Evolutionary conservation across 192 early-diverging fungal genomes (phyloP).

Genomic region (Phycomyces blakesleeanus): DNA sequence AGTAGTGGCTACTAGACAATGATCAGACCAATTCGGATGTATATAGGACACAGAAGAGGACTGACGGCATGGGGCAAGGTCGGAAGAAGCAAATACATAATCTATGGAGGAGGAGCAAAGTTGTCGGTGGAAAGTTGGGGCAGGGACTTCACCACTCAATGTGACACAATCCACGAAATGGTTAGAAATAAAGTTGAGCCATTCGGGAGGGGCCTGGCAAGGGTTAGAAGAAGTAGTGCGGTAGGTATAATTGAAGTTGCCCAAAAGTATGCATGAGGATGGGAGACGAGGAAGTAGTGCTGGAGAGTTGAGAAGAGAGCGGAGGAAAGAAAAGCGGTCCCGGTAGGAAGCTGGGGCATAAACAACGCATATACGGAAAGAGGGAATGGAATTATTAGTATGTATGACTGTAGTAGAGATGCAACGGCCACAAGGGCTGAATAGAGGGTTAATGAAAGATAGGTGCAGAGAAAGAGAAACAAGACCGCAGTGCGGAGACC

Average conservation of each 20-base stretch:
- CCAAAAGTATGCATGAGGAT: background rate
- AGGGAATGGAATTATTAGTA: background rate
- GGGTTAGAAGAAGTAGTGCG: background rate
- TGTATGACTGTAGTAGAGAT: background rate
- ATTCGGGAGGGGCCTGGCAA: background rate
- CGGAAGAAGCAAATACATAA: slow-evolving; percentile 17
- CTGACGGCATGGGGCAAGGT: background rate
- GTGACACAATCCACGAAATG: background rate
- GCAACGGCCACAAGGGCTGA: background rate
- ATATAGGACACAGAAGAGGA: background rate
- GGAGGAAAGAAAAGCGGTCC: background rate
- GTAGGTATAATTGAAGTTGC: slow-evolving; percentile 5
- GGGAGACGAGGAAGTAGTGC: background rate
- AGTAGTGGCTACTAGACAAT: slow-evolving; percentile 2
- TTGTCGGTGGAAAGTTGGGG: slow-evolving; percentile 1
- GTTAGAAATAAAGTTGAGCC: background rate
- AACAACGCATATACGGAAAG: background rate
- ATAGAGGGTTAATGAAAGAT: background rate
- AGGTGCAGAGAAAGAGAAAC: background rate
- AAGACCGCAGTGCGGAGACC: background rate
- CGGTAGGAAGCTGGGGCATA: slow-evolving; percentile 1
- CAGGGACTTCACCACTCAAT: background rate
- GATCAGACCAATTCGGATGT: slow-evolving; percentile 4
- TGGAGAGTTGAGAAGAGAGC: background rate
- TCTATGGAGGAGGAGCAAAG: slow-evolving; percentile 13